Base-by-base conservation (phyloP, 768 basidiomycete genomes). In the Boletus sp. region DNA sequence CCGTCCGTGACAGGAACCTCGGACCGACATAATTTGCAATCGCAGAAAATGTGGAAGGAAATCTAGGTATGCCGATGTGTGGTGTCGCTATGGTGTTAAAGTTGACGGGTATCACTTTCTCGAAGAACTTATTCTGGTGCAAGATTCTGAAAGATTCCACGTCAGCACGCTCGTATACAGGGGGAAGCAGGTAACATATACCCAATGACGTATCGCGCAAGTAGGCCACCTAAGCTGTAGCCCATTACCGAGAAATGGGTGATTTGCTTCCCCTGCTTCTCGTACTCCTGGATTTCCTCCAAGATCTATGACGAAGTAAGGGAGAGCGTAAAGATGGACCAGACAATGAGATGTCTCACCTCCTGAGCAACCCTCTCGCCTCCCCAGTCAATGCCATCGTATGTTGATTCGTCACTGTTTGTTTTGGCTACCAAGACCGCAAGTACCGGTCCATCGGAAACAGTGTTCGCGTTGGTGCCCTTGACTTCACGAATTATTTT, bases 61-160 rank as follows among this genome's bases (percentile, higher is more conserved):
- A 86, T 64, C 76, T 75, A 5, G 84, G 84, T 7, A 92, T 78
- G 14, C 93, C 93, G 40, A 93, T 77, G 59, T 92, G 87, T 2
- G 93, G 93, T 0, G 92, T 91, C 40, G 92, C 90, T 49, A 94
- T 73, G 0, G 92, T 91, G 52, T 83, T 83, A 70, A 94, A 95
- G 69, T 92, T 92, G 52, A 90, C 79, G 1, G 92, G 90, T 30
- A 74, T 71, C 42, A 93, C 79, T 2, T 76, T 73, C 2, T 85
- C 77, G 65, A 95, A 95, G 75, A 94, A 92, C 7, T 78, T 77
- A 46, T 79, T 78, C 54, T 87, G 85, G 55, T 83, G 73, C 32
- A 92, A 74, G 45, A 90, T 80, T 3, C 87, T 89, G 11, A 33
- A 18, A 40, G 28, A 17, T 32, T 4, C 20, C 15, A 18, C n/a